Base-by-base conservation (phyloP, 192 early-diverging fungal species). In the Pilaira anomala region DNA sequence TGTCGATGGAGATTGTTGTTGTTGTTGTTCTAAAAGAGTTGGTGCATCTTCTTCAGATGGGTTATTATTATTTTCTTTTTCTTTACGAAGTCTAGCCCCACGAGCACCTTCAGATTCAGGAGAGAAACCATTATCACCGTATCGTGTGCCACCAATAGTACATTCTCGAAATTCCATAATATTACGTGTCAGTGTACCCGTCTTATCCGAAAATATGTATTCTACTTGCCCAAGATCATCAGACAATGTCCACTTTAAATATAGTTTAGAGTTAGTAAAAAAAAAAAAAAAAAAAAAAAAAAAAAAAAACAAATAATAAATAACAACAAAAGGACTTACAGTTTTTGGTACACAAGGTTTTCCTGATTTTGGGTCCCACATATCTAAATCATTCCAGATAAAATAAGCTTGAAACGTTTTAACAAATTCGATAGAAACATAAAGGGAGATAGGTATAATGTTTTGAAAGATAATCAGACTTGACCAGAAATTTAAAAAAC, bases 81-180 rank as follows among this genome's bases (percentile, higher is more conserved):
- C 78, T 55, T 68, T 76, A 76, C 18, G 87, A 77, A 78, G 33
- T 21, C 73, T 41, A 19, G 62, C 73, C 8, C 73, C 73, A 28
- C 68, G 63, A 30, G 73, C 73, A 9, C 68, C 73, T 28, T 88
- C 86, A 0, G 85, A 79, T 73, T 87, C 85, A 25, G 83, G 83
- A n/a, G 82, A 76, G 36, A 86, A 82, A 16, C 81, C 82, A 66
- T 88, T 87, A 59, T 79, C 78, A 52, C 96, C 96, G 71, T 98
- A 98, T 7, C 88, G 76, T 24, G 83, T 81, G 13, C 95, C 96
- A 63, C 83, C 84, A 69, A 98, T 91, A 0, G 88, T 84, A 75
- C 91, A 94, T 78, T 93, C 93, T 52, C 92, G 92, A 63, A 98
- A 98, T 72, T 95, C 88, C 96, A 98, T 98, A 30, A 92, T 85